Base-by-base conservation (phyloP, 1,139 yeast species). In the Hyphopichia buzzinii region DNA sequence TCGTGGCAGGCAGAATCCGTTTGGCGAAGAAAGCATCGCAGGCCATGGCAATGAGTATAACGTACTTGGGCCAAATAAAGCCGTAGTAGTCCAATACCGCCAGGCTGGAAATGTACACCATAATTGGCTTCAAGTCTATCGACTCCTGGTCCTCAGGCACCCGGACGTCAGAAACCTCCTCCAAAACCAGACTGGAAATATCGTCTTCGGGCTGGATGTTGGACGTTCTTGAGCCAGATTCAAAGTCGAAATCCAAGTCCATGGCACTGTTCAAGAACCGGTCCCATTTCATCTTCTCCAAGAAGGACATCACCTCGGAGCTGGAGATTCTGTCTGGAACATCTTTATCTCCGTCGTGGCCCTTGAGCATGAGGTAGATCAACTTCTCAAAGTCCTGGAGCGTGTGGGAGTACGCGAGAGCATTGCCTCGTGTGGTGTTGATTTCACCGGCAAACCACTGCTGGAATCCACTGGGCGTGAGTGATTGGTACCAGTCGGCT, bases 301-400 rank as follows among this genome's bases (percentile, higher is more conserved):
- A 22, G 25, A 14, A 30, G 23, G 26, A 26, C 31, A 59, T 38
- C 1, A 60, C 54, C 12, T 59, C 62, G 13, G 32, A 21, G 3
- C 47, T 44, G 11, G 41, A 33, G 5, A 44, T 33, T 21, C 54
- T 37, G n/a, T 38, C 39, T 4, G 36, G 17, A 4, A 38, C 29
- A 3, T 35, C 24, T 4, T 29, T 30, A 6, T 38, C 34, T 5
- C 38, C 46, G 2, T 40, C 46, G 3, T 43, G 48, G 2, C 67
- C 69, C 30, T 60, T 64, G 25, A 67, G 50, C 70, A 65, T 64
- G 40, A 49, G 37, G 39, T 49, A 67, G 3, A 61, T 51, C 29
- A 66, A 47, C 6, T 33, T 38, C 29, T 48, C 55, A 39, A 57
- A 62, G 17, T 54, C 57, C 6, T 37, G 35, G 35, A 49, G 40